A percentile compares a stretch with the other conserved stretches of the same genome.
phyloP scores from a whole-genome alignment of 176 grass and related monocot species.

The Cenchrus americanus region DNA sequence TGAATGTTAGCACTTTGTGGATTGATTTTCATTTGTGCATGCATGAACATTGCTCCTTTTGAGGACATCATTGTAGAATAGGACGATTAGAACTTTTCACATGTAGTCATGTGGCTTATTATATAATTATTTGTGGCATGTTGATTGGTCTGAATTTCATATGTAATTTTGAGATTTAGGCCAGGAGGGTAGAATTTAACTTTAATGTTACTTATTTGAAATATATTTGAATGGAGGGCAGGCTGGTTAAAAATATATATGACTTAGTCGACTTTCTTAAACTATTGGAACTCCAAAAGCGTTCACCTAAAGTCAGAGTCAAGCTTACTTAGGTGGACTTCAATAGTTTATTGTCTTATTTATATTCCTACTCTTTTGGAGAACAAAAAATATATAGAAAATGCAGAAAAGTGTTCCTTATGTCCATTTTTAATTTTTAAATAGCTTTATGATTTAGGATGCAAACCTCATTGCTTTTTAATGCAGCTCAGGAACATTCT shows the following conservation, averaged over 20 bases:
- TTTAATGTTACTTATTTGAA: constrained; percentile 3
- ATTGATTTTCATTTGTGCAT: constrained; percentile 3
- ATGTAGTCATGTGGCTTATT: background rate
- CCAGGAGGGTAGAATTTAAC: background rate
- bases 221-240: background rate
- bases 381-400: background rate
- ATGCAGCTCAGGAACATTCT: background rate
- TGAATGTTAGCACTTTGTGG: background rate
- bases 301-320: background rate
- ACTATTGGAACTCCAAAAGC: background rate
- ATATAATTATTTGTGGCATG: background rate
- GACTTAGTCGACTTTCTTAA: background rate
- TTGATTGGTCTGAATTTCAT: background rate
- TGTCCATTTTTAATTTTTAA: background rate
- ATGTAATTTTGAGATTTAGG: background rate
- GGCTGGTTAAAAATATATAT: too few relatives aligned
- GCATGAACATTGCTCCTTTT: constrained; percentile 5
- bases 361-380: background rate
- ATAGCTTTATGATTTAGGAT: background rate
- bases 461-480: background rate
- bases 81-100: background rate
- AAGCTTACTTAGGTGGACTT: constrained; percentile 29
- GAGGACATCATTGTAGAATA: background rate
- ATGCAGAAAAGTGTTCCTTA: background rate
- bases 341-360: background rate